These are phyloP conservation scores for Euptelea pleiosperma DNA, from an alignment of 164 flowering plant species.

Conservation along the genomic window DNA sequence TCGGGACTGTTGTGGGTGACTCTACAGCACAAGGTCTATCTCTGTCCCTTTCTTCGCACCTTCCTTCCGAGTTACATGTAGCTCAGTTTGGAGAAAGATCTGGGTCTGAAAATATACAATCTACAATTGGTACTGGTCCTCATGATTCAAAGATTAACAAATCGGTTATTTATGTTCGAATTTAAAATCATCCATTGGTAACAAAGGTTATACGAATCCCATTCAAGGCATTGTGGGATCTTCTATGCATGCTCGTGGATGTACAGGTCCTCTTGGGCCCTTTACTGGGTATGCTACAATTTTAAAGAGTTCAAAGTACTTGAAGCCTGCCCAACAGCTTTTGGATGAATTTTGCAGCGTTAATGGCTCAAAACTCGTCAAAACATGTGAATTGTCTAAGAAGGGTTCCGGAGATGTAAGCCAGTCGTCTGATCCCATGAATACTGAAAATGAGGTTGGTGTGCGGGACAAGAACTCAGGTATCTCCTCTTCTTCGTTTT, in stretches of 20 bases:
- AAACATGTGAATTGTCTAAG: conserved; percentile 22
- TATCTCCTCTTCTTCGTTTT: conserved; percentile 29
- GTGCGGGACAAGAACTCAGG: conserved; percentile 27
- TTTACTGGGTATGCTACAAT: conserved; percentile 90
- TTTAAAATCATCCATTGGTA: conserved; percentile 15
- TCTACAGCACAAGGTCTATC: conserved; percentile 36
- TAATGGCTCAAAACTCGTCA: conserved; percentile 11
- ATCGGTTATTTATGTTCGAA: conserved; percentile 10
- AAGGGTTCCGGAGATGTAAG: conserved; percentile 26
- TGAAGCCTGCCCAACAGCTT: conserved; percentile 68
- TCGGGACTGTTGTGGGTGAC: conserved; percentile 21
- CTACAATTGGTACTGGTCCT: conserved; percentile 10
- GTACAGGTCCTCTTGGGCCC: conserved; percentile 82
- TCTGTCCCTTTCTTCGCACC: conserved; percentile 49
- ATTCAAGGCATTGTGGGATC: conserved; percentile 28
- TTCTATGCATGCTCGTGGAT: conserved; percentile 28
- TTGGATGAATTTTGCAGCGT: conserved; percentile 52
- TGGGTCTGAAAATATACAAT: conserved; percentile 20
- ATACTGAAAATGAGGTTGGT: conserved; percentile 24
- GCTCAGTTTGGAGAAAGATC: conserved; percentile 23
- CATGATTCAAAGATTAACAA: conserved; percentile 19
- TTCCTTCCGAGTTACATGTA: conserved; percentile 19
- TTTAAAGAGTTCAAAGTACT: conserved; percentile 65
- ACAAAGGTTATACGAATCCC: conserved; percentile 30
- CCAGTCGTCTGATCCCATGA: conserved; percentile 18